Evolutionary conservation across 805 yeast species (phyloP).

Genomic region (Schizosaccharomyces lindneri): DNA sequence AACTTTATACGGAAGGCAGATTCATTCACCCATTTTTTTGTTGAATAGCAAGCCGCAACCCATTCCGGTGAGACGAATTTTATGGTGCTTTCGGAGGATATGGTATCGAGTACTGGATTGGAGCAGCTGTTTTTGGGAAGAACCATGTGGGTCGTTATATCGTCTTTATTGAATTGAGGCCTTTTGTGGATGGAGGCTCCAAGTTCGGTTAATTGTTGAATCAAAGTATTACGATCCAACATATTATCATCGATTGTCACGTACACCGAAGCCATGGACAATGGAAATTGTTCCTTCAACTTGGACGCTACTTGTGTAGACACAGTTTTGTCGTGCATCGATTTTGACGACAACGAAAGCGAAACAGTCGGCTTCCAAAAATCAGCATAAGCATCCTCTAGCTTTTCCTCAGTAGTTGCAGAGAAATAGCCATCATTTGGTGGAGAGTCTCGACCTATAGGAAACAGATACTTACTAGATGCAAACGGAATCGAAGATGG

Average conservation of each 20-base stretch:
- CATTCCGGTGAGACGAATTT: background rate
- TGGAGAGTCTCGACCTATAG: background rate
- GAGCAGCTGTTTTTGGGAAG: background rate
- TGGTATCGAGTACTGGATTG: too few relatives aligned
- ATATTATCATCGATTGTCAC: too few relatives aligned
- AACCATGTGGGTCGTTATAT: background rate
- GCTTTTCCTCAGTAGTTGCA: too few relatives aligned
- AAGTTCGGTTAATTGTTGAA: too few relatives aligned
- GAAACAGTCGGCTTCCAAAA: background rate
- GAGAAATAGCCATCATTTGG: background rate
- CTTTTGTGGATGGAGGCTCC: too few relatives aligned
- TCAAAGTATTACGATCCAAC: too few relatives aligned
- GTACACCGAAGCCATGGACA: too few relatives aligned
- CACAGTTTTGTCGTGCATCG: background rate
- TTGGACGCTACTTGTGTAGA: too few relatives aligned
- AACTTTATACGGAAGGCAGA: background rate
- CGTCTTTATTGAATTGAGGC: too few relatives aligned
- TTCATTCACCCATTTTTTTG: background rate
- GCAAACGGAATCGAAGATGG: background rate
- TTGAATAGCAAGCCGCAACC: background rate
- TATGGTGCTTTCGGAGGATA: background rate
- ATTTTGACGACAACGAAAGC: background rate
- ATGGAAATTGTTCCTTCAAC: too few relatives aligned
- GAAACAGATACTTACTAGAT: background rate
- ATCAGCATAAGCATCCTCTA: background rate